These are phyloP conservation scores for Beauveria medogensis DNA, from an alignment of 2,329 filamentous ascomycete genomes.

Conservation along the genomic window DNA sequence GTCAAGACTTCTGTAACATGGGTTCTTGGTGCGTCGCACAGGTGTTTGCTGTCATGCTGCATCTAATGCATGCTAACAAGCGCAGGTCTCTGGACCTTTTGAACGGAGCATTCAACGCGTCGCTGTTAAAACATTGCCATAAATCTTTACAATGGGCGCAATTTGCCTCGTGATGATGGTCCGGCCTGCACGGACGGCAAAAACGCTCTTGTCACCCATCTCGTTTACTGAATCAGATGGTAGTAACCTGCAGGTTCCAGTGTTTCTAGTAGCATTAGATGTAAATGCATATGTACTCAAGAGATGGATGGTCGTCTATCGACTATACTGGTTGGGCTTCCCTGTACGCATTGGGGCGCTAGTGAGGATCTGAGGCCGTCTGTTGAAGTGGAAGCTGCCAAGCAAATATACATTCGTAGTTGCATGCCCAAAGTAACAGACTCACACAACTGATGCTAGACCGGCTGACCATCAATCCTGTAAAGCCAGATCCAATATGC, in stretches of 20 bases:
- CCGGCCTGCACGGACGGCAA: too few relatives aligned
- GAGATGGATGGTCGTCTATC: not conserved
- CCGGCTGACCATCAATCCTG: not conserved
- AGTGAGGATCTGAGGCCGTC: not conserved
- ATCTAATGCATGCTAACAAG: not conserved
- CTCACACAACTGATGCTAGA: not conserved
- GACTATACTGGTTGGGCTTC: not conserved
- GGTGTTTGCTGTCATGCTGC: conserved; percentile 1
- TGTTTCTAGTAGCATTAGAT: too few relatives aligned
- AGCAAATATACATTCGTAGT: not conserved
- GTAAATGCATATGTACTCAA: not conserved
- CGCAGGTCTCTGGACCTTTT: not conserved
- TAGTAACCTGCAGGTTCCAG: not conserved
- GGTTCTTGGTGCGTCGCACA: not conserved
- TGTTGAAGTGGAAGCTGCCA: too few relatives aligned
- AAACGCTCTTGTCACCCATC: too few relatives aligned
- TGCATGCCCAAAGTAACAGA: not conserved
- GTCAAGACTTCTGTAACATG: not conserved
- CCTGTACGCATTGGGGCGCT: not conserved
- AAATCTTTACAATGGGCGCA: too few relatives aligned
- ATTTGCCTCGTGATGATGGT: too few relatives aligned
- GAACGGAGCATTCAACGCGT: not conserved
- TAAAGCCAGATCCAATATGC: not conserved
- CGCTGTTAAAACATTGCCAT: too few relatives aligned
- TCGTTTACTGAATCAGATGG: not conserved